Percentiles rank a stretch among this genome's conserved stretches.
phyloP scores from a whole-genome alignment of 2,329 filamentous ascomycete genomes.

The Fusarium chlamydosporum region DNA sequence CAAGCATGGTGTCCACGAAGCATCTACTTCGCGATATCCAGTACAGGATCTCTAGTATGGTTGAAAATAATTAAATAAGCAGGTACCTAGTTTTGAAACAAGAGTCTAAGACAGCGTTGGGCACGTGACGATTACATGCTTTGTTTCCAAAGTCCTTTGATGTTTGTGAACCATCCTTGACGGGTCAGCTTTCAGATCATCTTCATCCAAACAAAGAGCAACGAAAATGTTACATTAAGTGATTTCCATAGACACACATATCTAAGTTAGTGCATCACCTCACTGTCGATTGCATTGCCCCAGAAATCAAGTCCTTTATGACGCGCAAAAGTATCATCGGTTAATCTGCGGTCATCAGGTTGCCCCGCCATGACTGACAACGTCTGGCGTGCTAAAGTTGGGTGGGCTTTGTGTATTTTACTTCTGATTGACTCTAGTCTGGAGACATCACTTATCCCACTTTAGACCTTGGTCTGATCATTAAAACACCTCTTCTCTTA shows the following conservation, averaged over 20 bases:
- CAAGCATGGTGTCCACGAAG: constrained; percentile 52
- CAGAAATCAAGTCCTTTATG: constrained; percentile 10
- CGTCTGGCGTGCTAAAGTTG: constrained; percentile 32
- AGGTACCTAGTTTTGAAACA: background rate
- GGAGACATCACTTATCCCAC: constrained; percentile 44
- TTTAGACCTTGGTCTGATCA: constrained; percentile 44
- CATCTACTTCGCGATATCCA: constrained; percentile 58
- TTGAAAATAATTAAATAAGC: constrained; percentile 1
- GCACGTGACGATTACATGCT: background rate
- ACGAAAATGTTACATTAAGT: background rate
- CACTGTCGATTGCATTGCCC: background rate
- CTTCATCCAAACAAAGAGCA: background rate
- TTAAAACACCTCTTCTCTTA: constrained; percentile 33
- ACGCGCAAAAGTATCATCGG: constrained; percentile 15
- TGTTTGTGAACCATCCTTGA: background rate
- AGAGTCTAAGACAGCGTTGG: constrained; percentile 6
- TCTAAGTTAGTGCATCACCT: background rate
- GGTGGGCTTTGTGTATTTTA: constrained; percentile 51
- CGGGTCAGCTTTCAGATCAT: background rate
- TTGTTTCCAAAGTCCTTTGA: background rate
- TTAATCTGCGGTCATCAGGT: constrained; percentile 33
- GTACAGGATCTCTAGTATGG: constrained; percentile 19
- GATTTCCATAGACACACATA: no score
- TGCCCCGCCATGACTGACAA: constrained; percentile 53
- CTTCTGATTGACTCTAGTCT: constrained; percentile 36